Evolutionary conservation across 1,284 basidiomycete genomes (phyloP).

Genomic region (Leucoagaricus sp.): DNA sequence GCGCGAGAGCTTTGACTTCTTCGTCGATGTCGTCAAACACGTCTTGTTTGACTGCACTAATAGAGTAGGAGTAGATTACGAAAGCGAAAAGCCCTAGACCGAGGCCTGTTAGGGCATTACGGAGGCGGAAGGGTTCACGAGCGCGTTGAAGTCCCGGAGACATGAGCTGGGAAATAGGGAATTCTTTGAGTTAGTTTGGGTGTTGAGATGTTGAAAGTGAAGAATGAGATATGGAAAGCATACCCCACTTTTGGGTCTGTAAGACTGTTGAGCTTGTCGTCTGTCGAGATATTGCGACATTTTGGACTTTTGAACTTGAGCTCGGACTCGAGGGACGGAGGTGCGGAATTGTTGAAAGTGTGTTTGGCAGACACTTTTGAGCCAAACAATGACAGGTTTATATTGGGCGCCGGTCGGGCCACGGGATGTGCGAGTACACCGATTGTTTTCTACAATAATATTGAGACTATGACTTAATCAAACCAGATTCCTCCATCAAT

Average conservation of each 20-base stretch:
- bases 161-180: conserved; percentile 56
- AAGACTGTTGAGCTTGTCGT: conserved; percentile 37
- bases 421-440: too few relatives aligned
- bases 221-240: conserved; percentile 18
- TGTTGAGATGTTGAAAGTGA: not conserved
- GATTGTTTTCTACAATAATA: too few relatives aligned
- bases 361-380: not conserved
- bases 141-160: conserved; percentile 88
- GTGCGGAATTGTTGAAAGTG: not conserved
- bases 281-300: conserved; percentile 40
- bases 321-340: not conserved
- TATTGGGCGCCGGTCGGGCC: too few relatives aligned
- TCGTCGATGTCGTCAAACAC: conserved; percentile 86
- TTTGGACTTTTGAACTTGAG: too few relatives aligned
- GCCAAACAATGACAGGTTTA: not conserved
- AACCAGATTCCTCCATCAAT: too few relatives aligned
- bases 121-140: conserved; percentile 77
- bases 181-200: not conserved
- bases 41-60: conserved; percentile 92
- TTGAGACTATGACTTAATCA: too few relatives aligned
- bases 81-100: conserved; percentile 75
- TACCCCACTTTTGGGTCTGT: conserved; percentile 43
- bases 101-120: conserved; percentile 81
- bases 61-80: conserved; percentile 92
- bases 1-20: conserved; percentile 60